Percentiles rank a stretch among this genome's conserved stretches.
phyloP scores from a whole-genome alignment of 2,329 filamentous ascomycete species.

The Zasmidium cellare region DNA sequence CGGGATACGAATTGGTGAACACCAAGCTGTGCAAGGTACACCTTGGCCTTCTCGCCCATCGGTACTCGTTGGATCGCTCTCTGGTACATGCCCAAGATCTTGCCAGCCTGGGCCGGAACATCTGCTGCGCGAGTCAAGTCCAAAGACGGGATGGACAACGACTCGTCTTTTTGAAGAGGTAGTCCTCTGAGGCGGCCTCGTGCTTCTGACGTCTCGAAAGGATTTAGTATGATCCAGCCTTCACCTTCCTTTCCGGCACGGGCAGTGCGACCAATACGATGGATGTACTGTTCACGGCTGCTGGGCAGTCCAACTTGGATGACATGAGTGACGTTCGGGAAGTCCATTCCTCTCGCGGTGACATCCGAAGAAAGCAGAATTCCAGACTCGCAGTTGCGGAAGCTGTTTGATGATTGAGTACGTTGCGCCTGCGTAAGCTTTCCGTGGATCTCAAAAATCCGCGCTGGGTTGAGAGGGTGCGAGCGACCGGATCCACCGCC shows the following conservation, averaged over 20 bases:
- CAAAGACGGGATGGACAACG: conserved; percentile 52
- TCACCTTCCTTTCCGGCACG: conserved; percentile 73
- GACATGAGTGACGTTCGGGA: conserved; percentile 54
- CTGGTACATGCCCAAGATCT: conserved; percentile 45
- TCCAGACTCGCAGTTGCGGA: conserved; percentile 64
- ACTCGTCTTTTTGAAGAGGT: conserved; percentile 58
- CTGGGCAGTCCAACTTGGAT: conserved; percentile 51
- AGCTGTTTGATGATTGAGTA: conserved; percentile 69
- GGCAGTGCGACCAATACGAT: conserved; percentile 53
- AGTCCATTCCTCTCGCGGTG: conserved; percentile 55
- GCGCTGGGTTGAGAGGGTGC: conserved; percentile 36
- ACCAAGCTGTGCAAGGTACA: conserved; percentile 62
- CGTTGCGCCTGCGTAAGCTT: conserved; percentile 70
- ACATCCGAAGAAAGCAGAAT: conserved; percentile 51
- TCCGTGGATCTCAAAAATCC: conserved; percentile 71
- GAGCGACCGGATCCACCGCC: conserved; percentile 16
- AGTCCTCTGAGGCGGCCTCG: conserved; percentile 57
- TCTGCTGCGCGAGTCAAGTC: conserved; percentile 45
- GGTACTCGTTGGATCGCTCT: conserved; percentile 48
- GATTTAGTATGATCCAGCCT: conserved; percentile 66
- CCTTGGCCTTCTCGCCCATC: conserved; percentile 42
- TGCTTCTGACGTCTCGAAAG: conserved; percentile 53
- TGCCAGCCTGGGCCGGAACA: conserved; percentile 42
- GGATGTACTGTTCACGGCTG: conserved; percentile 51
- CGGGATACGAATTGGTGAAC: conserved; percentile 44